Evolutionary conservation across 129 eudicot genomes (phyloP).

Genomic region (Helichrysum umbraculigerum): DNA sequence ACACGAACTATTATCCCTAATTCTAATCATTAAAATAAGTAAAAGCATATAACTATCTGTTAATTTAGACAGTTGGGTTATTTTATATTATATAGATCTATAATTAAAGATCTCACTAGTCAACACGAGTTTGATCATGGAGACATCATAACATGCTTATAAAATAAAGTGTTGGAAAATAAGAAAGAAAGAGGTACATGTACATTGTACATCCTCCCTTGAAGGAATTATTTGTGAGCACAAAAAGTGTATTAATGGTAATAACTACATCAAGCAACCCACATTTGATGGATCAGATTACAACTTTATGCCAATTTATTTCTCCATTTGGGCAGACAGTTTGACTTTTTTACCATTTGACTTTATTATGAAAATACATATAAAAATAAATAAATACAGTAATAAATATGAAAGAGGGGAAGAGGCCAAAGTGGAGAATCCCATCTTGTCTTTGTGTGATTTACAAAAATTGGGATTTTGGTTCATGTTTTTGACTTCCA

Average conservation of each 20-base stretch:
- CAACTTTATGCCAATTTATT: constrained; percentile 21
- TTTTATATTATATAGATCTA: neutral
- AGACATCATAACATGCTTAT: neutral
- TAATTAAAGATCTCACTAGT: neutral
- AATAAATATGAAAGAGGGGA: neutral
- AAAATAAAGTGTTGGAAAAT: neutral
- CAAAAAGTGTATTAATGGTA: constrained; percentile 18
- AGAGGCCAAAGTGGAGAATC: constrained; percentile 38
- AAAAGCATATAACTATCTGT: too few relatives aligned
- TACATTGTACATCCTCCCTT: neutral
- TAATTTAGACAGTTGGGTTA: neutral
- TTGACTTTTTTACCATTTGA: constrained; percentile 28
- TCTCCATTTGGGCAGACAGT: constrained; percentile 27
- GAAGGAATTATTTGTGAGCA: constrained; percentile 10
- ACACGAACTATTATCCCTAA: too few relatives aligned
- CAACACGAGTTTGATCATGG: neutral
- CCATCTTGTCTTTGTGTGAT: constrained; percentile 22
- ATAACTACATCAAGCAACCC: constrained; percentile 29
- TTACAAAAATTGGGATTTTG: constrained; percentile 19
- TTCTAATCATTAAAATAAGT: too few relatives aligned
- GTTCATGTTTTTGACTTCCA: constrained; percentile 12
- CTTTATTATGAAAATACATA: neutral
- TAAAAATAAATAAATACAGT: neutral
- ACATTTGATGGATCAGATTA: constrained; percentile 35
- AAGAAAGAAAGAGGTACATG: too few relatives aligned